Evolutionary conservation across 148 eudicot genomes (phyloP).

Genomic region (Bassia scoparia): DNA sequence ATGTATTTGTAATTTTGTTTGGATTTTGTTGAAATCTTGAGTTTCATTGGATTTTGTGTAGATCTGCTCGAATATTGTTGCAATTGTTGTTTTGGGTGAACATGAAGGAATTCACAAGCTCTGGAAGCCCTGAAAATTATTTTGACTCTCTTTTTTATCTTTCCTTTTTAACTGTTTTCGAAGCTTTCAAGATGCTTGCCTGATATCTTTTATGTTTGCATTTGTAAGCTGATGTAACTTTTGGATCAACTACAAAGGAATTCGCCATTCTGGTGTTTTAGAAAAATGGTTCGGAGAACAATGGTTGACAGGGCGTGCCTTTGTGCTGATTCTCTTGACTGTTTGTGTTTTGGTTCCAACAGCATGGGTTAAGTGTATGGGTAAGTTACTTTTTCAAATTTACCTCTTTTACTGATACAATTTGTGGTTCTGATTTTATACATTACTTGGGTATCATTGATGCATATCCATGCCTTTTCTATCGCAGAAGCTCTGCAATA

Average conservation of each 20-base stretch:
- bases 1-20: too few species aligned
- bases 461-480: background rate
- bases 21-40: too few species aligned
- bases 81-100: too few species aligned
- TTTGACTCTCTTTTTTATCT: too few species aligned
- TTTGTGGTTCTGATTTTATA: too few species aligned
- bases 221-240: slow-evolving; percentile 63
- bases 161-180: background rate
- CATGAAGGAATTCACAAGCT: too few species aligned
- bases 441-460: too few species aligned
- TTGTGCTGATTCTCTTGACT: slow-evolving; percentile 52
- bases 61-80: too few species aligned
- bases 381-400: slow-evolving; percentile 34
- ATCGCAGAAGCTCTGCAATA: slow-evolving; percentile 73
- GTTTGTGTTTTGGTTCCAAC: slow-evolving; percentile 52
- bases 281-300: slow-evolving; percentile 69
- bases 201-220: background rate
- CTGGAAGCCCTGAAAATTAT: too few species aligned
- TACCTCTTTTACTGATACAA: background rate
- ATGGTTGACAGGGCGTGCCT: slow-evolving; percentile 65
- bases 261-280: slow-evolving; percentile 66
- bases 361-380: slow-evolving; percentile 69
- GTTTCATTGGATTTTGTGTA: too few species aligned
- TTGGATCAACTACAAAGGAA: slow-evolving; percentile 66
- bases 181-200: background rate